Base-by-base conservation (phyloP, 805 yeast species). In the Starmerella bombicola region DNA sequence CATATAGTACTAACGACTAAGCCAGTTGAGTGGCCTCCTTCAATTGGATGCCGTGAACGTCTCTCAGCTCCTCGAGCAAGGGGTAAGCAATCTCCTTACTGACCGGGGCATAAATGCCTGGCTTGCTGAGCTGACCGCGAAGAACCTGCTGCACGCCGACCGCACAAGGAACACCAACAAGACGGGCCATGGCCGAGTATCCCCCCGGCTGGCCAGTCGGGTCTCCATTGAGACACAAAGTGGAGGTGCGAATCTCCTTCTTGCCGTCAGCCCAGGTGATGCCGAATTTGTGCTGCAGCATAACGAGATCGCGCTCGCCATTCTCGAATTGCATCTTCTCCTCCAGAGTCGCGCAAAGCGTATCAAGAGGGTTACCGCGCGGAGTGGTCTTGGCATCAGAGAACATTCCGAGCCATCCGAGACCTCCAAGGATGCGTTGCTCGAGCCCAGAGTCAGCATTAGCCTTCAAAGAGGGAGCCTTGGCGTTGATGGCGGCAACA, bases 161-260 rank as follows among this genome's bases (percentile, higher is more conserved):
- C 41, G 95, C 95, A 67, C 95, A 88, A 52, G 98, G 98, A 49
- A 85, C 88, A 69, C 98, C 98, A 41, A 91, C 98, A 50, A 83
- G 74, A 62, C 88, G 86, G 52, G 98, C 98, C 98, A 91, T 91
- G 26, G 97, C 86, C 30, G 94, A 80, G 77, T 88, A 91, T 41
- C 91, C 88, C 46, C 86, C 84, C 41, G 70, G 69, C 47, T 73
- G 67, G 44, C 57, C 57, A 22, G 55, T 52, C 55, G 80, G 80
- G 53, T 73, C 77, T 68, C 98, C 98, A 65, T 82, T 83, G 64
- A 85, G 95, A 28, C 86, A 88, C 59, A 91, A 70, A 45, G 98
- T 91, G 17, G 96, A 81, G 43, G 97, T 86, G 73, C 97, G 85
- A 48, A 79, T 73, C 69, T 91, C 97, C 41, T 71, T 74, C 51